Evolutionary conservation across 2,329 filamentous ascomycete species (phyloP).

Genomic region (Fusarium compactum): DNA sequence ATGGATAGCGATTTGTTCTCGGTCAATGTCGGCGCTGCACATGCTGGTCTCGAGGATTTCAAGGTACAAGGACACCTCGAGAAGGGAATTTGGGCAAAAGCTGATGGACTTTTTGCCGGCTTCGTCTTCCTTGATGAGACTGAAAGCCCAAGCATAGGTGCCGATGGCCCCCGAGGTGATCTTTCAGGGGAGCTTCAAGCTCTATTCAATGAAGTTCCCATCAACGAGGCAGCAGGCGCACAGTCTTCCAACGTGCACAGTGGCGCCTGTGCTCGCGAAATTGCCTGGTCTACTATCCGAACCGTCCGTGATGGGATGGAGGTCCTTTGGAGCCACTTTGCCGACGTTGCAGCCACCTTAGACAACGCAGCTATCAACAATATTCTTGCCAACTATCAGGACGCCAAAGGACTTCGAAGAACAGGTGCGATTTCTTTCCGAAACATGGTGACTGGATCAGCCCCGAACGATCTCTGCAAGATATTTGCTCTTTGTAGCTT

Average conservation of each 20-base stretch:
- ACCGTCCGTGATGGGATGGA: conserved; percentile 17
- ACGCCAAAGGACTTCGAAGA: conserved; percentile 24
- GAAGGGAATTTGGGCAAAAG: conserved; percentile 18
- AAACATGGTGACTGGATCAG: conserved; percentile 15
- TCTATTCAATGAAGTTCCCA: accelerated
- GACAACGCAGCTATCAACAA: conserved; percentile 2
- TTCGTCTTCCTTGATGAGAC: conserved; percentile 20
- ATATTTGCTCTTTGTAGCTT: conserved; percentile 40
- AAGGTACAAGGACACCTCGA: conserved; percentile 8
- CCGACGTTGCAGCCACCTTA: neutral
- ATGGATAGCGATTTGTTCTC: neutral
- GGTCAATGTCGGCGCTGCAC: conserved; percentile 2
- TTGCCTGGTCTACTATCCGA: conserved; percentile 16
- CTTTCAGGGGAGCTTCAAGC: conserved; percentile 1
- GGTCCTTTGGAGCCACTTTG: conserved; percentile 17
- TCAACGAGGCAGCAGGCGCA: neutral
- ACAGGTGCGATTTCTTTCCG: conserved; percentile 37
- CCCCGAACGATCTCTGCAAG: conserved; percentile 3
- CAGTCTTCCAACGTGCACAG: neutral
- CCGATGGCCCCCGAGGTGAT: accelerated
- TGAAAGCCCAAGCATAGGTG: neutral
- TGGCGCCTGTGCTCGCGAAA: neutral
- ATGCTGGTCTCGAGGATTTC: neutral
- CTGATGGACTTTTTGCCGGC: conserved; percentile 32
- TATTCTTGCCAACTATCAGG: conserved; percentile 6